Base-by-base conservation (phyloP, 441 rosid genomes). In the Sinapis alba region DNA sequence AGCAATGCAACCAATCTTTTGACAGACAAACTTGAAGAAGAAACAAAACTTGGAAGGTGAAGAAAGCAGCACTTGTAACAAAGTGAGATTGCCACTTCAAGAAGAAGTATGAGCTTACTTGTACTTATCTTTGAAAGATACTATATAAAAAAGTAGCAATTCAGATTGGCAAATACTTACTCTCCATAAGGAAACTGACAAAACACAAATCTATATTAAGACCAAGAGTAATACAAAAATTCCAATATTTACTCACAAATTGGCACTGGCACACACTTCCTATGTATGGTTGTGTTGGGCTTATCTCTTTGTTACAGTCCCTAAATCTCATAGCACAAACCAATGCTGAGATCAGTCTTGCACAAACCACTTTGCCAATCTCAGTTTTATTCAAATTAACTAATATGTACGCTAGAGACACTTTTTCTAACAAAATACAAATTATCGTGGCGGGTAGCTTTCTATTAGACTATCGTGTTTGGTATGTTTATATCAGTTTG, bases 261-360 rank as follows among this genome's bases (percentile, higher is more conserved):
- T 38, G 5, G 15, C 45, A 38, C 45, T 38, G 45, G 45, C 45
- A 38, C 45, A 38, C 45, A 38, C 45, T 38, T 38, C 45, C 6
- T 38, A 1, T 38, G 38, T 32, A 38, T 38, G 15, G 45, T 38
- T 38, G 45, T 38, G 45, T 11, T 38, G 15, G 5, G 45, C 43
- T 36, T 11, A 38, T 38, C 15, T 38, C 45, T 38, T 38, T 11
- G 45, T 38, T 38, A 38, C 45, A 38, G 45, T 38, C 45, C 45
- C 45, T 11, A 38, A 34, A 9, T 27, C 66, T 77, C 26, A 16
- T 65, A 45, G 45, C 62, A 15, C 16, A 45, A 57, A 45, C 76
- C 11, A 56, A 59, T 54, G 71, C 65, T 27, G 61, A 63, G 18
- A 64, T 70, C 71, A 71, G 56, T 77, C 56, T 77, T 34, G 62